Percentiles rank a stretch among this genome's conserved stretches.
phyloP scores from a whole-genome alignment of 306 rosid species.

The Urtica urens region DNA sequence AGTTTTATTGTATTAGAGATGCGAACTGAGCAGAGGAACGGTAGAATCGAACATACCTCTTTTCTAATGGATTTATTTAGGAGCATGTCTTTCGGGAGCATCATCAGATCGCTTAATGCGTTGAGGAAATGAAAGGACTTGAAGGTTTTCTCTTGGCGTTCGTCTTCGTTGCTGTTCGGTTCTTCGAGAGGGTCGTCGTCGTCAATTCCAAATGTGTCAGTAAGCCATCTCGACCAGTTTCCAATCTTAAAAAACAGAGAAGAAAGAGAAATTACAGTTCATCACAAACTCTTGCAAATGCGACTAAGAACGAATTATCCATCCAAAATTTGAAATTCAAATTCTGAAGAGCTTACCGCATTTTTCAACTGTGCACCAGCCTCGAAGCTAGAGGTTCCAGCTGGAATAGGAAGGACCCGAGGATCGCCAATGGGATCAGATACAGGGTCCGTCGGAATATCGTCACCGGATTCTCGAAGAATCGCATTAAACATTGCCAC shows the following conservation, averaged over 20 bases:
- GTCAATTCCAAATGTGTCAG: slow-evolving; percentile 69
- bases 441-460: slow-evolving; percentile 87
- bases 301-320: neutral
- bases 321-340: neutral
- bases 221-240: slow-evolving; percentile 95
- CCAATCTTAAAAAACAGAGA: slow-evolving; percentile 51
- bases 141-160: slow-evolving; percentile 40
- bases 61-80: slow-evolving; percentile 58
- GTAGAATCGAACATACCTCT: slow-evolving; percentile 44
- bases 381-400: slow-evolving; percentile 81
- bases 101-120: slow-evolving; percentile 89
- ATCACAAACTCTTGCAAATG: too few relatives aligned
- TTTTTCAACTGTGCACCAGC: slow-evolving; percentile 89
- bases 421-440: slow-evolving; percentile 88
- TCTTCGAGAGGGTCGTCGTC: slow-evolving; percentile 51
- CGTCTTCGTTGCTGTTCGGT: slow-evolving; percentile 26
- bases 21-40: neutral
- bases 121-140: slow-evolving; percentile 80
- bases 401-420: slow-evolving; percentile 68
- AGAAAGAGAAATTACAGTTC: neutral
- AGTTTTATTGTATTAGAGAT: slow-evolving; percentile 4
- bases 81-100: slow-evolving; percentile 98
- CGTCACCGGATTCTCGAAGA: slow-evolving; percentile 87
- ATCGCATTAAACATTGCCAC: slow-evolving; percentile 97
- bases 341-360: slow-evolving; percentile 46